Evolutionary conservation across 2,329 filamentous ascomycete genomes (phyloP), one percentile per base, ranked within the genome.

Genomic region (Neonectria hederae): DNA sequence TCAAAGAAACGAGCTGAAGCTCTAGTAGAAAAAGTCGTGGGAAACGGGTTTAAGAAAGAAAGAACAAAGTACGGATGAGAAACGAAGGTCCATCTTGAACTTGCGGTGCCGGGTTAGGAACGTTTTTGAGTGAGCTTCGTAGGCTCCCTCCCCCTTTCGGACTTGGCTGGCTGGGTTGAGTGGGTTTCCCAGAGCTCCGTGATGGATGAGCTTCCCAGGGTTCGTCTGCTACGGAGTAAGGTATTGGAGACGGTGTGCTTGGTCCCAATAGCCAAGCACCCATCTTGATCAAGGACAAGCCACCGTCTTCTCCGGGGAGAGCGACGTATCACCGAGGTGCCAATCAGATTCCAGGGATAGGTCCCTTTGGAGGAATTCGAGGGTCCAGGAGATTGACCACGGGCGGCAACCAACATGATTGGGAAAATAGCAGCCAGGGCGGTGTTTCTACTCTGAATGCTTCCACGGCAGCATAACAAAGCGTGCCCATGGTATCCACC

Each of bases 1-100:
- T 81, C 82, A 76, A 72, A 74, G 75, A 55, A 75, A 77, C 74
- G 77, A 81, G 78, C 77, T 52, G 54, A 54, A 62, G 66, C 69
- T 69, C 71, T 48, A 30, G 21, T 48, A 30, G 21, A 24, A 73
- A 72, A 55, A 65, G 69, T 69, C 61, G 72, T 71, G 69, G 69
- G 69, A 73, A 49, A 46, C 46, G 51, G 59, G 69, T 73, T 59
- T 42, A 66, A 69, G 35, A 38, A 61, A 35, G 51, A 65, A 46
- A 57, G 46, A 62, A 24, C 49, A 42, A 45, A 35, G 59, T 49
- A 28, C 22, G 48, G 59, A 48, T 56, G 53, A 69, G 45, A 71
- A 65, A 66, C 21, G 28, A 59, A 59, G 55, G 46, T 28, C 63
- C 38, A 40, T 30, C 43, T 40, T 54, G 51, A 56, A 59, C 26